Base-by-base conservation (phyloP, 2,329 filamentous ascomycete genomes). In the Metarhizium rileyi region DNA sequence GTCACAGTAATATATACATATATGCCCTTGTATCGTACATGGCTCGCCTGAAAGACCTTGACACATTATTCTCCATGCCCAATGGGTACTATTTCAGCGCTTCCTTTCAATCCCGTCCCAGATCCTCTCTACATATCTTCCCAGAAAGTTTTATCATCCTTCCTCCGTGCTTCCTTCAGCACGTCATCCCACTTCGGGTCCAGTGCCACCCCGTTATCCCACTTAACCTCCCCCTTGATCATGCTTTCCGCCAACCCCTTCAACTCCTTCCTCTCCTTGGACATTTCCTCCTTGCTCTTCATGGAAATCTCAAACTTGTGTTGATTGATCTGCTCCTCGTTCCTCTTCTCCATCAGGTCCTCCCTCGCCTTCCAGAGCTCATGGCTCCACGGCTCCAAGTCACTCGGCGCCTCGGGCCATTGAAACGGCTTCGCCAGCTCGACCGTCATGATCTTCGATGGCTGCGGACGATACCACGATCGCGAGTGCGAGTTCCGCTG, bases 391-490 rank as follows among this genome's bases (percentile, higher is more conserved):
- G 73, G 68, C 50, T 74, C 65, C 53, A 79, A 72, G 63, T 85
- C 76, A 55, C 74, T 67, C 4, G 88, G 86, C 56, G 73, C 67
- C 55, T 81, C 77, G 1, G 93, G 93, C 86, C 88, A 97, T 50
- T 87, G 81, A 71, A 98, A 98, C 4, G 90, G 88, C 72, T 84
- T 73, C 53, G 77, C 80, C 72, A 98, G 79, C 74, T 96, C 87
- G 42, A 94, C 88, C 40, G 86, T 95, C 93, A 98, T 98, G 67
- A 84, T 86, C 78, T 98, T 98, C 61, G 83, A 77, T 46, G 82
- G 73, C 55, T 78, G 75, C 25, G 87, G 86, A 23, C 91, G 80
- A 66, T 81, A 84, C 74, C 81, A 82, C 54, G 76, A 75, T 53
- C 77, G 75, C 60, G 68, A 73, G 60, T 55, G 52, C 66, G 63